Percentiles rank a stretch among this genome's conserved stretches.
Evolutionary conservation across 2,329 filamentous ascomycete genomes (phyloP).

Genomic region (Colletotrichum kahawae): DNA sequence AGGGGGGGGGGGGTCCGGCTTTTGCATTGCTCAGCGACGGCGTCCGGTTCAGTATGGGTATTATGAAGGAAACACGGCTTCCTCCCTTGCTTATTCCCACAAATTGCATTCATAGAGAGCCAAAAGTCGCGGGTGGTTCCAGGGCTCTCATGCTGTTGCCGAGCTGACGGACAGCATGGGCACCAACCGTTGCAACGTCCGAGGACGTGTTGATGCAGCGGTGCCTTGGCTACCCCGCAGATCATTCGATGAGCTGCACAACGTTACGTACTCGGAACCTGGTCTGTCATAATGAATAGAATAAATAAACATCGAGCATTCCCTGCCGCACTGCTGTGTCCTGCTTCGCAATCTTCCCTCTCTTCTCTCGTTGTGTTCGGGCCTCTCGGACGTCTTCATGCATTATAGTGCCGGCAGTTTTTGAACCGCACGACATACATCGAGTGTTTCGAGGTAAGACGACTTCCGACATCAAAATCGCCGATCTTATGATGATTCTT

Average conservation of each 20-base stretch:
- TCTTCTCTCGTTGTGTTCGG: not conserved
- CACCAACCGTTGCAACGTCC: not conserved
- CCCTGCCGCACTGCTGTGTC: not conserved
- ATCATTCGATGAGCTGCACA: slow-evolving; percentile 6
- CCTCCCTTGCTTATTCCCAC: not conserved
- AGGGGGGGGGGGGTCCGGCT: not conserved
- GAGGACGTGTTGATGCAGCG: not conserved
- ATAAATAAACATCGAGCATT: not conserved
- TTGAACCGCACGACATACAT: not conserved
- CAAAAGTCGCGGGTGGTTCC: not conserved
- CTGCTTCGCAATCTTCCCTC: not conserved
- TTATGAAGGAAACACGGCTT: not conserved
- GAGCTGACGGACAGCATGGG: not conserved
- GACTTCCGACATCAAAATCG: not conserved
- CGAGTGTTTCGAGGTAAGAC: not conserved
- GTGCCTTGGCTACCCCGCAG: slow-evolving; percentile 15
- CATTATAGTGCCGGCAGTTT: not conserved
- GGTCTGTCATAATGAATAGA: not conserved
- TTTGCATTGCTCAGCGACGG: slow-evolving; percentile 28
- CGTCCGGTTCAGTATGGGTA: slow-evolving; percentile 18
- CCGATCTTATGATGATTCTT: slow-evolving; percentile 31
- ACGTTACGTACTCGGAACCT: slow-evolving; percentile 8
- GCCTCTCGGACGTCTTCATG: not conserved
- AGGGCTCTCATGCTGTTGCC: not conserved
- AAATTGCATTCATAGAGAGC: not conserved